Evolutionary conservation across 257 asterid genomes (phyloP).

Genomic region (Pogostemon cablin): DNA sequence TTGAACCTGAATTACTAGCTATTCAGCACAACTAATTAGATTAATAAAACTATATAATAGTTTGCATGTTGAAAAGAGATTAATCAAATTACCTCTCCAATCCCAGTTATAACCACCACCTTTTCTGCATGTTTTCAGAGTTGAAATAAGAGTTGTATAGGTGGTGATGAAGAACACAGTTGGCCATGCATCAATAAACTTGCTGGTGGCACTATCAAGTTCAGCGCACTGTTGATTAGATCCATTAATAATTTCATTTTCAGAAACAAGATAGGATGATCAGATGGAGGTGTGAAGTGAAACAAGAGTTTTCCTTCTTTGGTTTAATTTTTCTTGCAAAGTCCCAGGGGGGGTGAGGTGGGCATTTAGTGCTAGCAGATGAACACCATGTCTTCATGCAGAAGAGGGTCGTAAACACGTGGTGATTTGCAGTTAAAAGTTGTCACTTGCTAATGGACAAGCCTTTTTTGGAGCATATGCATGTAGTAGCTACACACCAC

Average conservation of each 20-base stretch:
- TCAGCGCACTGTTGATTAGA: constrained; percentile 52
- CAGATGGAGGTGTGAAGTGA: neutral
- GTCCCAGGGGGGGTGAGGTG: neutral
- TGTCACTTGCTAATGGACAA: constrained; percentile 30
- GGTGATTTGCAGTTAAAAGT: constrained; percentile 39
- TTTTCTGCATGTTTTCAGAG: constrained; percentile 60
- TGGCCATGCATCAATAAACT: constrained; percentile 89
- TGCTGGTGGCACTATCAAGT: constrained; percentile 84
- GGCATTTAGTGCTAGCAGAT: constrained; percentile 47
- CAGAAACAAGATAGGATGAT: neutral
- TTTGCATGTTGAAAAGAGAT: too few species aligned
- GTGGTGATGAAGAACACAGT: constrained; percentile 66
- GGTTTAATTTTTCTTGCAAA: neutral
- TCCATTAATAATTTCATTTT: constrained; percentile 40
- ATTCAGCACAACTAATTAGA: too few species aligned
- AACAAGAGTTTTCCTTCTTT: too few species aligned
- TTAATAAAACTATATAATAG: too few species aligned
- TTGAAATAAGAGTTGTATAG: constrained; percentile 49
- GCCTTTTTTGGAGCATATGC: constrained; percentile 16
- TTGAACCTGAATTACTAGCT: too few species aligned
- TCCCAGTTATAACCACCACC: constrained; percentile 82
- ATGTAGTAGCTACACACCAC: neutral
- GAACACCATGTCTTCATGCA: constrained; percentile 59
- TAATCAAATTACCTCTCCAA: constrained; percentile 69
- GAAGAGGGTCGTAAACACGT: constrained; percentile 51